Conservation (phyloP, 805 yeast genomes). For the Candida jianshihensis region DNA sequence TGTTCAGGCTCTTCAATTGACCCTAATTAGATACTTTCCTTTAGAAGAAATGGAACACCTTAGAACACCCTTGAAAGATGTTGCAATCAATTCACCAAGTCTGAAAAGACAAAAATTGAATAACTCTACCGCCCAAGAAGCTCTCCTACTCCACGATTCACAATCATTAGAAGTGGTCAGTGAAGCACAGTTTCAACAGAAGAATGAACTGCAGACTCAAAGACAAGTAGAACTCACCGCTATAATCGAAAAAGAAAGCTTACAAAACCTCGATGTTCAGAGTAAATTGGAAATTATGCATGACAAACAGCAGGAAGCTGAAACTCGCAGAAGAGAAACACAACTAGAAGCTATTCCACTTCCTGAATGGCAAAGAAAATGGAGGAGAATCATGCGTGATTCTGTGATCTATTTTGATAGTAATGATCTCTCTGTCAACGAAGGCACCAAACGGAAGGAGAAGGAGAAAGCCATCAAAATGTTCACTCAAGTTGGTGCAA, state of each 20-base stretch:
- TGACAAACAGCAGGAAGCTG: background rate
- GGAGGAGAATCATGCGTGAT: slow-evolving; percentile 52
- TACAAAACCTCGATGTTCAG: too few species aligned
- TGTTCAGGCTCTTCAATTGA: too few species aligned
- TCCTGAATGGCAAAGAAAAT: slow-evolving; percentile 49
- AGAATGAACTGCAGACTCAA: too few species aligned
- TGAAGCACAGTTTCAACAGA: background rate
- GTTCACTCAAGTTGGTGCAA: slow-evolving; percentile 40
- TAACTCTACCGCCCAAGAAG: slow-evolving; percentile 2
- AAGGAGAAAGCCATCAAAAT: slow-evolving; percentile 26
- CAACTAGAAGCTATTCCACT: slow-evolving; percentile 20
- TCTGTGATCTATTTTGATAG: slow-evolving; percentile 53
- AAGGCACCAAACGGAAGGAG: slow-evolving; percentile 23
- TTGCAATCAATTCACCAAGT: slow-evolving; percentile 22
- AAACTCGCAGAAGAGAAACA: background rate
- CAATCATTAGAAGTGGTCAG: background rate
- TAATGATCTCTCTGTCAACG: slow-evolving; percentile 26
- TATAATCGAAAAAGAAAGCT: too few species aligned
- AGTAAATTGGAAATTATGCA: too few species aligned
- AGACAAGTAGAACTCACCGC: too few species aligned
- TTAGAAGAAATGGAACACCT: background rate
- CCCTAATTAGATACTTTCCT: too few species aligned
- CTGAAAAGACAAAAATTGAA: slow-evolving; percentile 20
- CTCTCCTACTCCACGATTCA: slow-evolving; percentile 1
- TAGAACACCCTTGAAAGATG: slow-evolving; percentile 10